Evolutionary conservation across 495 filamentous ascomycete genomes (phyloP), one percentile per base, ranked within the genome.

Genomic region (Penicillium salamii): DNA sequence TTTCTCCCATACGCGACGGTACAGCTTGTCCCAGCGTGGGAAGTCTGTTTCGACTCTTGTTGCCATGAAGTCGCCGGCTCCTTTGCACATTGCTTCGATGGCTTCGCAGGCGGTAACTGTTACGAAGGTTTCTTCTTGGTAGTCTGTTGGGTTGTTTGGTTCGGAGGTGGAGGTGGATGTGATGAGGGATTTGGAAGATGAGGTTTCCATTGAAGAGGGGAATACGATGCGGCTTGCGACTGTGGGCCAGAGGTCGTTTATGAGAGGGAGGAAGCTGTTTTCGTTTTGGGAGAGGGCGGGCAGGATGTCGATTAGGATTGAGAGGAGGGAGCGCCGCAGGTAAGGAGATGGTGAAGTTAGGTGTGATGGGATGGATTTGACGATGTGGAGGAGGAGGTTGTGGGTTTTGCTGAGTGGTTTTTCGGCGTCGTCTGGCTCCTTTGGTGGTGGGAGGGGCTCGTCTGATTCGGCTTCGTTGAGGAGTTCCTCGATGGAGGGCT

Each of bases 241-340:
- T 5, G 89, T 81, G 0, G 91, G 89, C 90, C 91, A 98, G 19
- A 97, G 68, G 3, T 88, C 87, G 62, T 96, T 90, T 38, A 97
- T 83, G 3, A 97, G 74, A 0, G 93, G 93, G 1, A 98, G 74
- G 61, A 95, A 96, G 11, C 80, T 81, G 40, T 88, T 81, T 61
- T 95, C 86, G 57, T 93, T 83, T 0, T 76, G 72, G 2, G 85
- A 79, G 2, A 97, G 78, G 3, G 83, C 75, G 0, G 84, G 81
- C 9, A 84, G 74, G 7, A 87, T 81, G 3, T 84, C 85, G 17
- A 77, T 66, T 24, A 96, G 77, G 7, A 97, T 84, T 29, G 77
- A 76, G 37, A 96, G 80, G 1, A 97, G 78, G 2, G 82, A 86
- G 17, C 80, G 78, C 21, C 92, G 88, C 21, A 98, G 80, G 24